Conservation (phyloP, 169 alveolate species). For the Plasmodium yoelii region DNA sequence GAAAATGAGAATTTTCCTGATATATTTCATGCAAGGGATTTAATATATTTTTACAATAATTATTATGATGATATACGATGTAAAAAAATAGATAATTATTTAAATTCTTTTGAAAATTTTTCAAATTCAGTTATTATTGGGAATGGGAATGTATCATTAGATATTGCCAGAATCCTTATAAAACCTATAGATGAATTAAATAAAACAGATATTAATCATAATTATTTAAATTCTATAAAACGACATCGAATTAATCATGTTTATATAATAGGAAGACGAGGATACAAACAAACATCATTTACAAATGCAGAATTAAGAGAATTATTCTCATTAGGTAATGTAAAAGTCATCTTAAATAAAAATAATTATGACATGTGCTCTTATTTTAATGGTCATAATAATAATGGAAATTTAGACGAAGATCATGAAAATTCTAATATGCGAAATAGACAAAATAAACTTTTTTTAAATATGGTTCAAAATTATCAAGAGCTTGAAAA, state of each 20-base stretch:
- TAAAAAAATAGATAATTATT: slow-evolving; percentile 31
- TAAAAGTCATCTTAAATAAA: slow-evolving; percentile 57
- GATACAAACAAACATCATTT: slow-evolving; percentile 61
- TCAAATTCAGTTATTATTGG: slow-evolving; percentile 82
- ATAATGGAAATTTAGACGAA: slow-evolving; percentile 31
- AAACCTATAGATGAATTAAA: slow-evolving; percentile 32
- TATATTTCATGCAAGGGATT: slow-evolving; percentile 43
- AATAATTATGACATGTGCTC: slow-evolving; percentile 48
- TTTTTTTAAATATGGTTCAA: slow-evolving; percentile 54
- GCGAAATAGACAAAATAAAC: slow-evolving; percentile 53
- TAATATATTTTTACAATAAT: slow-evolving; percentile 41
- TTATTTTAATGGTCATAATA: not conserved
- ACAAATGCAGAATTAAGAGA: slow-evolving; percentile 67
- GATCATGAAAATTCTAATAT: slow-evolving; percentile 19
- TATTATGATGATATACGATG: slow-evolving; percentile 49
- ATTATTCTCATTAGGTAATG: slow-evolving; percentile 26
- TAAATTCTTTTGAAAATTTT: slow-evolving; percentile 44
- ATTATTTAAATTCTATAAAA: slow-evolving; percentile 23
- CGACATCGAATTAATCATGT: slow-evolving; percentile 41
- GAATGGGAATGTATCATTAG: slow-evolving; percentile 92
- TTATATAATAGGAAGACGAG: slow-evolving; percentile 57
- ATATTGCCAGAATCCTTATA: slow-evolving; percentile 85
- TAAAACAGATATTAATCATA: slow-evolving; percentile 50
- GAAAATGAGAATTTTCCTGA: not conserved
- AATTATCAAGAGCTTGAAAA: slow-evolving; percentile 49